Base-by-base conservation (phyloP, 2,329 filamentous ascomycete species). In the Chaetomium globosum region DNA sequence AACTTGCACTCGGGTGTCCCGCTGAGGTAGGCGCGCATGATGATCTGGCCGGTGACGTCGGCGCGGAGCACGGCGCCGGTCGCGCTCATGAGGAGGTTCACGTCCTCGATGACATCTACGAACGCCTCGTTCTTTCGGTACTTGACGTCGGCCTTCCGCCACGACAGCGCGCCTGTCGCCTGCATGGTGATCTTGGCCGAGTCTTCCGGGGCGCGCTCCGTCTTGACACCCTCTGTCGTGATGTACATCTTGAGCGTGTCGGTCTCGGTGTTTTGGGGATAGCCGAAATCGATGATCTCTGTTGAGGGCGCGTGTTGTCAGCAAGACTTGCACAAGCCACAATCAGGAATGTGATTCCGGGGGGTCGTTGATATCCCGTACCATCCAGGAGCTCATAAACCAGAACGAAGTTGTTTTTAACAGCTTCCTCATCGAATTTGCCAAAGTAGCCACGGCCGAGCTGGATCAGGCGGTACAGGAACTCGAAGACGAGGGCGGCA, bases 221-320 rank as follows among this genome's bases (percentile, higher is more conserved):
- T 96, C 79, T 97, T 97, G 80, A 99, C 94, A 65, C 95, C 95
- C 81, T 99, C 95, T 43, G 95, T 99, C 52, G 96, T 99, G 75
- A 99, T 99, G 83, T 99, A 99, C 94, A 98, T 98, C 80, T 99
- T 99, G 73, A 99, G 83, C 19, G 95, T 98, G 77, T 99, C 95
- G 61, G 94, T 97, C 80, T 99, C 95, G 68, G 95, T 99, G 78
- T 98, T 98, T 78, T 99, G 95, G 39, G 95, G 95, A 77, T 99
- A 99, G 68, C 95, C 95, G 79, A 99, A 99, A 79, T 99, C 95
- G 76, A 99, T 88, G 75, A 99, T 97, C 81, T 99, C 95, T 95
- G 72, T 53, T n/a, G 8, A 28, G 23, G 21, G 8, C 33, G 31
- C 9, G 12, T 1, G 28, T 48, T 21, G 53, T 48, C 23, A 66